phyloP scores from a whole-genome alignment of 179 eudicot species.

The Spergularia azorica region DNA sequence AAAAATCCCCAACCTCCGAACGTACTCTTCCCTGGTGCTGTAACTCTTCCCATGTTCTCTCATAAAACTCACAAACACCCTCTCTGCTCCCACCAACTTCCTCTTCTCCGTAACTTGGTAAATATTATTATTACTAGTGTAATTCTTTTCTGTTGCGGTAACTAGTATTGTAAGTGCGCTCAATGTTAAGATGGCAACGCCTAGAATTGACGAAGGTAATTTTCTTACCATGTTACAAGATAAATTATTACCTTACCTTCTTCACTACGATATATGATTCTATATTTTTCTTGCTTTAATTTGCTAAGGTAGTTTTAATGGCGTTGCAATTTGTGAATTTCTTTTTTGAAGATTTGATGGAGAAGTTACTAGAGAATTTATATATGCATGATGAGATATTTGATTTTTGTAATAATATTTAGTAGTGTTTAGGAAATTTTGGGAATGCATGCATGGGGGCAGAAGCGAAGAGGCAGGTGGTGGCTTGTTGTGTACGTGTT shows the following conservation, averaged over 20 bases:
- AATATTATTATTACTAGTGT: conserved; percentile 9
- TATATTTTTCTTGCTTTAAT: not conserved
- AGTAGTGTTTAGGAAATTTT: too few species aligned
- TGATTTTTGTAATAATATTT: not conserved
- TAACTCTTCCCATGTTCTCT: conserved; percentile 59
- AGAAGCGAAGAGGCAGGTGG: conserved; percentile 16
- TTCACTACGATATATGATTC: too few species aligned
- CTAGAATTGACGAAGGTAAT: not conserved
- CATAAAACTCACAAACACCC: conserved; percentile 52
- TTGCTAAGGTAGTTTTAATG: not conserved
- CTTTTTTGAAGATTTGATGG: not conserved
- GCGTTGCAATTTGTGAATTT: not conserved
- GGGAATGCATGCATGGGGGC: not conserved
- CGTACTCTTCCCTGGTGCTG: conserved; percentile 61
- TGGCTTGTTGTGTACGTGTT: conserved; percentile 19
- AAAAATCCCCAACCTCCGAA: conserved; percentile 64
- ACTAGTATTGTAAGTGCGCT: not conserved
- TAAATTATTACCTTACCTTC: not conserved
- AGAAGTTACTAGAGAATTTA: not conserved
- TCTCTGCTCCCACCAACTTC: conserved; percentile 30
- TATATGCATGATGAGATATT: not conserved
- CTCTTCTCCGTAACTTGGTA: conserved; percentile 37
- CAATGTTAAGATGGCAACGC: not conserved
- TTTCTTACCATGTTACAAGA: conserved; percentile 3
- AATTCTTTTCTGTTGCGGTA: not conserved